Evolutionary conservation across 192 early-diverging fungal species (phyloP).

Genomic region (Podila minutissima): DNA sequence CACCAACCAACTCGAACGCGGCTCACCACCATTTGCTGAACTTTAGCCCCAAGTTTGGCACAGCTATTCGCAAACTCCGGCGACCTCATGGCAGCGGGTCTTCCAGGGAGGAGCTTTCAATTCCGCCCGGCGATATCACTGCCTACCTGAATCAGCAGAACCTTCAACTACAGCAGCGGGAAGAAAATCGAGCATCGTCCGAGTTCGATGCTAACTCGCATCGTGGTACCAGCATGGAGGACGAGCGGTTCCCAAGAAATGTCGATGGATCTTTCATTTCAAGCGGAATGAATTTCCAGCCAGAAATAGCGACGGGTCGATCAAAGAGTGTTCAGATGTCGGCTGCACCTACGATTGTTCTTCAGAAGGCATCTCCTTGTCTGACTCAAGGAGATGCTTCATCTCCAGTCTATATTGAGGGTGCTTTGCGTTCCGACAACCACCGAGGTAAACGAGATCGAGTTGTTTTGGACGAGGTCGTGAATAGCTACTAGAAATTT

Average conservation of each 20-base stretch:
- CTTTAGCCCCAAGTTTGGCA: background rate
- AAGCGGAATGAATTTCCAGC: too few relatives aligned
- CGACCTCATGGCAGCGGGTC: conserved; percentile 1
- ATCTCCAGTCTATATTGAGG: background rate
- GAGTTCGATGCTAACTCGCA: background rate
- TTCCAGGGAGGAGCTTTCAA: background rate
- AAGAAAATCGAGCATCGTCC: background rate
- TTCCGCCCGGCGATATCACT: background rate
- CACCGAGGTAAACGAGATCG: background rate
- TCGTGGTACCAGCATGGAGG: background rate
- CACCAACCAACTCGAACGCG: background rate
- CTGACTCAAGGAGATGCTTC: background rate
- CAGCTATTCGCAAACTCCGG: background rate
- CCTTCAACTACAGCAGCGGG: background rate
- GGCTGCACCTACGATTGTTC: background rate
- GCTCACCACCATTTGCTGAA: background rate
- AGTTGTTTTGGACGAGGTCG: too few relatives aligned
- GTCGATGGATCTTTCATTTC: background rate
- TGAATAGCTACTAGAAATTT: background rate
- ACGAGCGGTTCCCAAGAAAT: background rate
- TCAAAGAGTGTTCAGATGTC: background rate
- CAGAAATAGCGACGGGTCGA: too few relatives aligned
- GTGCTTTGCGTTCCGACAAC: background rate
- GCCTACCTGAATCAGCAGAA: background rate
- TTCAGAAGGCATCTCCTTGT: background rate